Evolutionary conservation across 2,329 filamentous ascomycete species (phyloP).

Genomic region (Zymoseptoria pseudotritici): DNA sequence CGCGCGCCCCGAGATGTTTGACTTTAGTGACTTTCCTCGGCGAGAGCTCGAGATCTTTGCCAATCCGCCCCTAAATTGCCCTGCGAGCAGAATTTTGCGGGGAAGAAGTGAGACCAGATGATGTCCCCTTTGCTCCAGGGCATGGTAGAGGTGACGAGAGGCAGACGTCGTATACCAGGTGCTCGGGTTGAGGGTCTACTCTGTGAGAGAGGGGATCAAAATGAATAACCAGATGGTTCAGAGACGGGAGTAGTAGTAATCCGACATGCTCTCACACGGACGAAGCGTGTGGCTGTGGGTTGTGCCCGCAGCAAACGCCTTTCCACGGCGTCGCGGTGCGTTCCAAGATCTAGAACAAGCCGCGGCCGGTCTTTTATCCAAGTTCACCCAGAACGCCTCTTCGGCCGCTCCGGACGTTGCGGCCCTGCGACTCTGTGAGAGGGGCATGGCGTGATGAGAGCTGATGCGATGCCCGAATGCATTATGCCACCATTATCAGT

Average conservation of each 20-base stretch:
- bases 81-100: neutral
- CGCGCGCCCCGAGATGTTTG: too few relatives aligned
- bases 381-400: neutral
- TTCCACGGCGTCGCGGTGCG: neutral
- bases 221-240: too few relatives aligned
- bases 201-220: too few relatives aligned
- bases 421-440: neutral
- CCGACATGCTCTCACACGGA: too few relatives aligned
- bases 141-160: neutral
- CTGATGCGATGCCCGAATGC: neutral
- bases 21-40: too few relatives aligned
- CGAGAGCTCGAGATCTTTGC: too few relatives aligned
- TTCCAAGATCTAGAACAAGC: neutral
- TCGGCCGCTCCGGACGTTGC: neutral
- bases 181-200: neutral
- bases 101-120: neutral
- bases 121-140: neutral
- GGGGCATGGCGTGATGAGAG: neutral
- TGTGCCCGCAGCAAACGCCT: neutral
- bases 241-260: too few relatives aligned
- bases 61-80: neutral
- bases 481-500: neutral
- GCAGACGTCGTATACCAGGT: neutral
- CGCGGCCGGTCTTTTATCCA: neutral
- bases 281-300: too few relatives aligned